Base-by-base conservation (phyloP, 805 yeast genomes). In the Spathaspora hagerdaliae region DNA sequence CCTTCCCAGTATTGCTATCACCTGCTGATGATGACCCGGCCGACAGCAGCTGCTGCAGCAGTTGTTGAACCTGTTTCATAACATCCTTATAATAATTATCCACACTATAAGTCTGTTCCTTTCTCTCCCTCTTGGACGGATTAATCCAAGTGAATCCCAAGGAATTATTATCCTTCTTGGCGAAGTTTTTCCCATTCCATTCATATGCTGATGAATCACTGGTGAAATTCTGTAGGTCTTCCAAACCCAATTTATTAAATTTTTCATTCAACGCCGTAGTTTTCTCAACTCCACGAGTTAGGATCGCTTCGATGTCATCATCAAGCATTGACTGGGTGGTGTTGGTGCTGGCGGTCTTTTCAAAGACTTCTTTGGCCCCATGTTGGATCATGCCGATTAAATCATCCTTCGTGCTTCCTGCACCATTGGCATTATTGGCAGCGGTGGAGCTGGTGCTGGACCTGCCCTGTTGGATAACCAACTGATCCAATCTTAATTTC, bases 381-480 rank as follows among this genome's bases (percentile, higher is more conserved):
- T 85, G 96, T 64, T 92, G 98, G 63, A 92, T 92, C 98, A 94
- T 94, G 41, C 86, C 88, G 24, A 92, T 69, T 56, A 92, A 78
- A 59, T 91, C 98, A 56, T 89, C 97, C 58, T 87, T 87, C 5
- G 77, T 67, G 53, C 75, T 83, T 13, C 85, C 87, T 48, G 80
- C 69, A 13, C 56, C 63, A 46, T 72, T 71, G 7, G 41, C 27
- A 27, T 43, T 48, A 13, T 44, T 74, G 24, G 2, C 5, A n/a
- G n/a, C n/a, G 10, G 31, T 27, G 7, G 31, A 7, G 12, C 5
- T 11, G 3, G 32, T 29, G 31, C 77, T 75, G 9, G 67, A 68
- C 47, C 91, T 73, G 7, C 96, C 97, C 60, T 92, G 98, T 62
- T 92, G 99, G 55, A 92, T 92, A 43, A 92, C 99, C 53, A 92